Base-by-base conservation (phyloP, 164 flowering plant species). In the Nymphaea thermarum region DNA sequence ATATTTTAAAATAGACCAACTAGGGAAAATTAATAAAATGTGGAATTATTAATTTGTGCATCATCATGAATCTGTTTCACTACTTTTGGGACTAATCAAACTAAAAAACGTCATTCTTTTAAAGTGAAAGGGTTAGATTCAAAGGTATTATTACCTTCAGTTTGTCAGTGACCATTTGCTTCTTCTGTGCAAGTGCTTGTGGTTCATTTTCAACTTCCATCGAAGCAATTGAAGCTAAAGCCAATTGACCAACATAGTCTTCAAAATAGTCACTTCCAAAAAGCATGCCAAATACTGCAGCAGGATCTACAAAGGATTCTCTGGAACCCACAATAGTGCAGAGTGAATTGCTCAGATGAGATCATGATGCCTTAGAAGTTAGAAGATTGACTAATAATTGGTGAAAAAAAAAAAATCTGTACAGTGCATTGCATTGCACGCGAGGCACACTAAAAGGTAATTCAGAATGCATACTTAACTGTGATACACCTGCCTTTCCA, bases 251-350 rank as follows among this genome's bases (percentile, higher is more conserved):
- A 68, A 91, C 74, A 80, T 93, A 93, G 68, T 93, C 96, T 73
- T 91, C 98, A 77, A 93, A 93, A n/a, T 71, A 69, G 0, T 93
- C 97, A 74, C 94, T 93, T 43, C 97, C 98, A 70, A 93, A 91
- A 63, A 87, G 83, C 98, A 93, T 93, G 55, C 96, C 96, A 81
- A 93, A 93, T 3, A 93, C 88, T 70, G 89, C 81, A 70, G 93
- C 66, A 65, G 98, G 94, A 60, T 93, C 97, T 71, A 91, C 66
- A 93, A 93, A 84, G 15, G 87, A 61, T 14, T 90, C 96, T 76
- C 98, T 93, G 78, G 12, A 47, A 12, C 55, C 55, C 7, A 25
- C 36, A 25, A 25, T 6, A 47, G 3, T 47, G 55, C 11, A 6
- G 55, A 6, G 12, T 47, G 55, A 47, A 47, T 47, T 4, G 55